phyloP scores from a whole-genome alignment of 2,329 filamentous ascomycete species.

The Diaporthe batatas region DNA sequence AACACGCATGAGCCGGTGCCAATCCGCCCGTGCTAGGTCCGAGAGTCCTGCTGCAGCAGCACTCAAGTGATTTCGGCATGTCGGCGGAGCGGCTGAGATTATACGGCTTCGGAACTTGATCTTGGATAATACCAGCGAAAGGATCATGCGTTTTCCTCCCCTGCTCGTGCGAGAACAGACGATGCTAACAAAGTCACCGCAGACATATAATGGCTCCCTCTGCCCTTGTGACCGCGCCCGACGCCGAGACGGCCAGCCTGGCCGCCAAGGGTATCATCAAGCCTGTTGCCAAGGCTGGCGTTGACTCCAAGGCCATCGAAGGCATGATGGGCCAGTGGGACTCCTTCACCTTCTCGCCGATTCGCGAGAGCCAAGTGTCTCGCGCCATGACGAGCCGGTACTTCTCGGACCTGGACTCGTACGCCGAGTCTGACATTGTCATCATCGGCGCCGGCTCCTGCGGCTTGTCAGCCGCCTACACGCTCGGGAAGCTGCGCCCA shows the following conservation, averaged over 20 bases:
- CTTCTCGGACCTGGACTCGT: slow-evolving; percentile 88
- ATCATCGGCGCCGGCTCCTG: slow-evolving; percentile 93
- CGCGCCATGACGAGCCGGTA: slow-evolving; percentile 95
- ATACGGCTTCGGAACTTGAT: slow-evolving; percentile 56
- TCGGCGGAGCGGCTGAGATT: slow-evolving; percentile 52
- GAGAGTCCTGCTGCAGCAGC: background rate
- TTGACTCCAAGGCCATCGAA: slow-evolving; percentile 67
- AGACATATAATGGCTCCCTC: slow-evolving; percentile 80
- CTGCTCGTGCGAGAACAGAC: slow-evolving; percentile 54
- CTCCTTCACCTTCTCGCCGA: slow-evolving; percentile 83
- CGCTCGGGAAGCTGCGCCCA: slow-evolving; percentile 84
- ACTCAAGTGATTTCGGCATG: background rate
- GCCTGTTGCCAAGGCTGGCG: slow-evolving; percentile 51
- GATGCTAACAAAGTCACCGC: slow-evolving; percentile 47
- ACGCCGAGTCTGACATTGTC: slow-evolving; percentile 94
- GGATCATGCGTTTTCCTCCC: slow-evolving; percentile 85
- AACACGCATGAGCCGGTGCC: slow-evolving; percentile 54
- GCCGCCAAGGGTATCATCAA: slow-evolving; percentile 54
- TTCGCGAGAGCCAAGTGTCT: slow-evolving; percentile 92
- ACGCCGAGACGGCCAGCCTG: slow-evolving; percentile 54
- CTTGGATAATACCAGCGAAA: slow-evolving; percentile 74
- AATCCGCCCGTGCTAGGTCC: slow-evolving; percentile 41
- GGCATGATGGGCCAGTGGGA: slow-evolving; percentile 84
- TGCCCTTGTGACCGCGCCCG: slow-evolving; percentile 67
- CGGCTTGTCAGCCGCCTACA: slow-evolving; percentile 86